phyloP scores from a whole-genome alignment of 306 rosid genomes.

The Rosa multiflora region DNA sequence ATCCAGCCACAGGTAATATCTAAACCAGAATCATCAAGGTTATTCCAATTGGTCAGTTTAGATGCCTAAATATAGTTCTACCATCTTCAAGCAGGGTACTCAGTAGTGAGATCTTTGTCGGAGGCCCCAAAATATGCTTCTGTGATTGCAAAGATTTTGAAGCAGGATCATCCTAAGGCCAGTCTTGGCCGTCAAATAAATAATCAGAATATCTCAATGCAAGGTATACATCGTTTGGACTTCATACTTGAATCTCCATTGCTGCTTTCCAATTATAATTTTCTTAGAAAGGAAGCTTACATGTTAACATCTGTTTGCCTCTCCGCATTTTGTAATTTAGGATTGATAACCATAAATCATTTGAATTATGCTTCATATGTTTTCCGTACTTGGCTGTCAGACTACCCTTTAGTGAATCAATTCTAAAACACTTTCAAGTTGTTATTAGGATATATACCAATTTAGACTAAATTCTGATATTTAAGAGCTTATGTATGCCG shows the following conservation, averaged over 20 bases:
- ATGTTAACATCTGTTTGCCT: background rate
- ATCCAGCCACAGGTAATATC: no score
- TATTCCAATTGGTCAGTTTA: no score
- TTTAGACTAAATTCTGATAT: background rate
- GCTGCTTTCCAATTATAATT: background rate
- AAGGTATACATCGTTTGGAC: slow-evolving; percentile 43
- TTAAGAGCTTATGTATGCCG: background rate
- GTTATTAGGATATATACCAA: background rate
- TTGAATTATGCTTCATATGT: background rate
- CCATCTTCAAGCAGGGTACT: no score
- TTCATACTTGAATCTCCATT: background rate
- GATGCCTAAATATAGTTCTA: no score
- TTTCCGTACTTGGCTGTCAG: background rate
- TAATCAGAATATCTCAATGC: slow-evolving; percentile 64
- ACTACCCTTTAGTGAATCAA: background rate
- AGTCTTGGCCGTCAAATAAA: slow-evolving; percentile 33
- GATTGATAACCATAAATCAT: background rate
- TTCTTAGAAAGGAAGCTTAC: background rate
- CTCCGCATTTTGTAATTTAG: background rate
- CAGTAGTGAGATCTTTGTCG: no score
- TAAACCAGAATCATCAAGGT: no score
- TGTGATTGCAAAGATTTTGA: slow-evolving; percentile 77
- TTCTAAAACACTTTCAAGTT: no score
- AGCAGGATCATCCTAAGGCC: slow-evolving; percentile 42
- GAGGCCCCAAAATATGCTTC: slow-evolving; percentile 96